Evolutionary conservation across 2,329 filamentous ascomycete genomes (phyloP), one percentile per base, ranked within the genome.

Genomic region (Talaromyces albobiverticillius): DNA sequence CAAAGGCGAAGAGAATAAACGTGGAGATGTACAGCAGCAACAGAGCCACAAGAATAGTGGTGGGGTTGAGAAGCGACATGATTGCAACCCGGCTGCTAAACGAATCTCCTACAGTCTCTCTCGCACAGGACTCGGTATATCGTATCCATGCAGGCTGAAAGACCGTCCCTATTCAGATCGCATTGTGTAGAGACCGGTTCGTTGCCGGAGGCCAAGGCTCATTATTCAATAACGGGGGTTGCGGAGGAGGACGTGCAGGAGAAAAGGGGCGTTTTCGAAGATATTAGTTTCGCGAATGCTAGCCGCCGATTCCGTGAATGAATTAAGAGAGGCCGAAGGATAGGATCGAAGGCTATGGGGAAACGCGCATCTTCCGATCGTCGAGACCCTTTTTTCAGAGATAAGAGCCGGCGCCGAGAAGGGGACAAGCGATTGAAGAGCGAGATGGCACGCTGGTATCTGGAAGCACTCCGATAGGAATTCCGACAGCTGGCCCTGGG

Each of bases 1-100:
- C 76, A 63, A 97, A 82, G 65, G 94, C 94, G 71, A 99, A 96
- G 56, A 96, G 72, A 57, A 99, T 86, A 68, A 99, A 99, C 58
- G 93, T 91, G 58, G 85, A 88, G 42, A 99, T 82, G 76, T 97
- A 99, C 58, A 90, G 77, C 60, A 97, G 82, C 64, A 97, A 85
- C 69, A 92, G 66, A 63, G 95, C 79, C 70, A 93, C 93, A 66
- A 95, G 84, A 61, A 96, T 76, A 70, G 96, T 96, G 62, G 93
- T 89, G 63, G 87, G 87, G 59, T 71, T 78, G 60, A 76, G 71
- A 55, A 77, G 65, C 55, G 74, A 71, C 76, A 79, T 79, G 59
- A 62, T 70, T 59, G 53, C 32, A 11, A 18, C 25, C 11, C 20
- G 29, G 32, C 8, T 31, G 32, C 25, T 29, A 23, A 34, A 26